These are phyloP conservation scores for Pseudocercospora musae DNA, from an alignment of 2,329 filamentous ascomycete species.

Conservation along the genomic window DNA sequence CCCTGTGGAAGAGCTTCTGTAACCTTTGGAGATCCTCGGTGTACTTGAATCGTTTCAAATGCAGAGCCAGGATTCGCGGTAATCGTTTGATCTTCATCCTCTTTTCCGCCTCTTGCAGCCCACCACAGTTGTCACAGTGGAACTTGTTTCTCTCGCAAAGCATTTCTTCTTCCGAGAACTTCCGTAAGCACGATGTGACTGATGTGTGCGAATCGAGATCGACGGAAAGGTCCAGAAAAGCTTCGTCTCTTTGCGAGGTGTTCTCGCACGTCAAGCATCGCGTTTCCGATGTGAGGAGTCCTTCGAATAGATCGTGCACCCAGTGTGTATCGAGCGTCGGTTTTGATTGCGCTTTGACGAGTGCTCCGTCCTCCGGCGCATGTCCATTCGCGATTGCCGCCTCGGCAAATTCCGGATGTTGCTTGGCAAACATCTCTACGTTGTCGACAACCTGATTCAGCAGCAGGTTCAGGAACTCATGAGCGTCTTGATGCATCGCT, in stretches of 20 bases:
- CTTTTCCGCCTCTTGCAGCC: conserved; percentile 95
- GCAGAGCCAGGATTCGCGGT: conserved; percentile 85
- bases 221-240: conserved; percentile 92
- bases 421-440: conserved; percentile 80
- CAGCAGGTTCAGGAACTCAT: conserved; percentile 91
- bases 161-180: conserved; percentile 98
- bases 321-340: conserved; percentile 55
- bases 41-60: conserved; percentile 97
- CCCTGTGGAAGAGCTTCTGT: conserved; percentile 94
- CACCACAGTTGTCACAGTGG: conserved; percentile 95
- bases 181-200: conserved; percentile 88
- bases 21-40: conserved; percentile 90
- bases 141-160: conserved; percentile 98
- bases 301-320: conserved; percentile 97
- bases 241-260: conserved; percentile 89
- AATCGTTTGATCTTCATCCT: conserved; percentile 98
- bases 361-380: conserved; percentile 19
- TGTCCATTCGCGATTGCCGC: conserved; percentile 26
- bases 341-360: conserved; percentile 18
- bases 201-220: conserved; percentile 94
- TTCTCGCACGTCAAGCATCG: conserved; percentile 96
- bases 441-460: conserved; percentile 95
- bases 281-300: conserved; percentile 90
- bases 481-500: conserved; percentile 96
- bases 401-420: conserved; percentile 46